phyloP scores from a whole-genome alignment of 2,329 filamentous ascomycete species.

The Penicillium sclerotiorum region DNA sequence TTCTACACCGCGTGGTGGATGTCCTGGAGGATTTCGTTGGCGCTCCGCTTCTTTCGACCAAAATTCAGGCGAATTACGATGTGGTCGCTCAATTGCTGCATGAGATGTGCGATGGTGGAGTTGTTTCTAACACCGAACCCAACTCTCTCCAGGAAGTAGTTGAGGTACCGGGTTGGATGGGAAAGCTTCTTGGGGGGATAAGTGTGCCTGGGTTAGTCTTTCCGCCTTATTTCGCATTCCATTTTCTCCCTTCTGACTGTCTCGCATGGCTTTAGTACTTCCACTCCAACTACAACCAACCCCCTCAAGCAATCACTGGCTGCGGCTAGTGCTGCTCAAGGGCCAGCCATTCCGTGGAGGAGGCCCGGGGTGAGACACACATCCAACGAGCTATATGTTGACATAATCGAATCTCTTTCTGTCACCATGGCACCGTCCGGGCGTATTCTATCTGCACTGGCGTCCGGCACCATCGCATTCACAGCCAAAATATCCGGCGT shows the following conservation, averaged over 20 bases:
- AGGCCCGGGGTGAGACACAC: conserved; percentile 91
- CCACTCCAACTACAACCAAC: conserved; percentile 44
- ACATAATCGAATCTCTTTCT: conserved; percentile 85
- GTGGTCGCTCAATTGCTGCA: conserved; percentile 88
- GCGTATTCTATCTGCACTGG: conserved; percentile 79
- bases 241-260: background rate
- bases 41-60: conserved; percentile 78
- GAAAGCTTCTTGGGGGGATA: conserved; percentile 84
- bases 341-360: conserved; percentile 77
- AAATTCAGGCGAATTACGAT: conserved; percentile 89
- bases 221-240: background rate
- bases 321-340: conserved; percentile 37
- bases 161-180: conserved; percentile 87
- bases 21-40: conserved; percentile 93
- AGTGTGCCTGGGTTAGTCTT: conserved; percentile 71
- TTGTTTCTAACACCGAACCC: conserved; percentile 86
- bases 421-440: conserved; percentile 91
- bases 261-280: conserved; percentile 25
- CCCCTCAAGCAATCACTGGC: conserved; percentile 45
- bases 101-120: conserved; percentile 94
- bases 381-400: conserved; percentile 95
- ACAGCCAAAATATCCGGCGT: conserved; percentile 93
- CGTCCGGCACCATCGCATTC: conserved; percentile 91
- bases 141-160: conserved; percentile 91
- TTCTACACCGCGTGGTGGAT: conserved; percentile 90